Evolutionary conservation across 345 rosid species (phyloP).

Genomic region (Populus davidiana): DNA sequence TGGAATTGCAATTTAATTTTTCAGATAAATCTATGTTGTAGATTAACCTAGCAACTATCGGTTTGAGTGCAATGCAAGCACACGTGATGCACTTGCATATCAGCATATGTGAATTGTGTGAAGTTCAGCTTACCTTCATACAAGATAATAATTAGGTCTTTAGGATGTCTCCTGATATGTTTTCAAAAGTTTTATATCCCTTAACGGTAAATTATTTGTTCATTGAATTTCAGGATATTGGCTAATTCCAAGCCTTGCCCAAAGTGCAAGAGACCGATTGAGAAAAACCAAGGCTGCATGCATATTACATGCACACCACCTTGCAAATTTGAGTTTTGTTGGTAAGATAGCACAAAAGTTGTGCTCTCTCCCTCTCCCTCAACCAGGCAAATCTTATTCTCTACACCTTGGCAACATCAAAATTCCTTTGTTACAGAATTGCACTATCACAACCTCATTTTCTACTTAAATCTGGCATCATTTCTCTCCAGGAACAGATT

Average conservation of each 20-base stretch:
- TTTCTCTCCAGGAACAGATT: neutral
- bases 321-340: slow-evolving; percentile 74
- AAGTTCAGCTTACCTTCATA: neutral
- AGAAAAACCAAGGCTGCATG: slow-evolving; percentile 40
- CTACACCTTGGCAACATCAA: neutral
- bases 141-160: neutral
- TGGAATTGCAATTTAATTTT: too few relatives aligned
- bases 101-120: neutral
- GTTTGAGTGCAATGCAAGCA: neutral
- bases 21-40: too few relatives aligned
- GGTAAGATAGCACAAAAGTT: slow-evolving; percentile 42
- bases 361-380: neutral
- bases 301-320: slow-evolving; percentile 70
- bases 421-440: neutral
- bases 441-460: neutral
- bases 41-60: neutral
- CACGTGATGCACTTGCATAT: neutral
- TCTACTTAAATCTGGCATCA: neutral
- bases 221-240: slow-evolving; percentile 30
- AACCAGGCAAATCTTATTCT: neutral
- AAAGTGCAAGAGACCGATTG: slow-evolving; percentile 36
- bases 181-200: neutral
- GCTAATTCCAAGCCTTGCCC: slow-evolving; percentile 43
- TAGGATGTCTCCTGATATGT: neutral
- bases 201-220: neutral